phyloP scores from a whole-genome alignment of 2,329 filamentous ascomycete genomes.

The Sporothrix inflata region DNA sequence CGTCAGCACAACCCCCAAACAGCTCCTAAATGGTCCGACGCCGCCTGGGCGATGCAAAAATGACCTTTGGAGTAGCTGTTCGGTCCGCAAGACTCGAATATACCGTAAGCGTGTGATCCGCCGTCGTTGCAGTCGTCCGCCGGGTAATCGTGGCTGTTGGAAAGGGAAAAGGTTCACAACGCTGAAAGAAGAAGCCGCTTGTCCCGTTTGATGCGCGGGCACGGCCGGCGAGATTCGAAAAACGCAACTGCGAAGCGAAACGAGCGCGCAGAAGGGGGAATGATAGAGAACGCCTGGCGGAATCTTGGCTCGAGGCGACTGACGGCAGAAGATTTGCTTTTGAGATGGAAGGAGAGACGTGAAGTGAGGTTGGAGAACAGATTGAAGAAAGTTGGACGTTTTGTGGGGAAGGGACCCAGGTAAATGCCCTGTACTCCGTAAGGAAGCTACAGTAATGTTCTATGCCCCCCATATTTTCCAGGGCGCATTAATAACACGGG shows the following conservation, averaged over 20 bases:
- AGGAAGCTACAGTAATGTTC: neutral
- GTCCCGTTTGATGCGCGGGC: neutral
- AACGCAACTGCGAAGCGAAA: neutral
- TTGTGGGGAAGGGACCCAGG: neutral
- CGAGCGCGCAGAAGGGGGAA: neutral
- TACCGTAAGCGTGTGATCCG: constrained; percentile 7
- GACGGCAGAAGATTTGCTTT: neutral
- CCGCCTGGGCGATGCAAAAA: neutral
- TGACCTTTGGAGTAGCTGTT: neutral
- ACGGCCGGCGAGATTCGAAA: neutral
- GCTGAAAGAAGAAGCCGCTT: neutral
- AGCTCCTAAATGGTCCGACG: neutral
- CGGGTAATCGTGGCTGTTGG: neutral
- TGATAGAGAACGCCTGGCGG: neutral
- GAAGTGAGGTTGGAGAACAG: constrained; percentile 18
- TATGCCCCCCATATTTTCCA: neutral
- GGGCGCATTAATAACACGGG: constrained; percentile 17
- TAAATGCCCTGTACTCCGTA: neutral
- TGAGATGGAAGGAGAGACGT: neutral
- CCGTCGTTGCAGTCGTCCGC: neutral
- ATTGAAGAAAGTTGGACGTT: constrained; percentile 8
- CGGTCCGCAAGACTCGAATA: too few relatives aligned
- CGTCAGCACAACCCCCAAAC: neutral
- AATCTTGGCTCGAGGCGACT: neutral
- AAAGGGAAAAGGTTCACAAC: neutral